phyloP scores from a whole-genome alignment of 177 flowering plant genomes.

The Vitis hybrid region DNA sequence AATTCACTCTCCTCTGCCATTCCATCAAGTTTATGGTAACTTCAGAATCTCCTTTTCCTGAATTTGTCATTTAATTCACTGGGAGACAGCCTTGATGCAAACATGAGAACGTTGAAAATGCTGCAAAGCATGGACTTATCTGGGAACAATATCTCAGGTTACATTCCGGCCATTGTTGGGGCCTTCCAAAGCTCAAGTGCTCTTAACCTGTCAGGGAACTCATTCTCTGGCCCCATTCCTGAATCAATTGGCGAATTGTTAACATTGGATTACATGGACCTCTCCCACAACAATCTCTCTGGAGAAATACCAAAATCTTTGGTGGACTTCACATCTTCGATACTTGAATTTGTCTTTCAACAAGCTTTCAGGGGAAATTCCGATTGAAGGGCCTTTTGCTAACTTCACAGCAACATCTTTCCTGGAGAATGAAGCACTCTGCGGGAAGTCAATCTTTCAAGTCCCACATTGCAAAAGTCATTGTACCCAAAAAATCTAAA shows the following conservation, averaged over 20 bases:
- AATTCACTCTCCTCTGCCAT: too few relatives aligned
- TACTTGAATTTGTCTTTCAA: conserved; percentile 19
- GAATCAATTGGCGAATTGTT: conserved; percentile 13
- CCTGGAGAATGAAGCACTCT: conserved; percentile 8
- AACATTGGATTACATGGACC: conserved; percentile 29
- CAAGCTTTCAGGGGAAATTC: conserved; percentile 19
- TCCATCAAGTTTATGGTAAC: too few relatives aligned
- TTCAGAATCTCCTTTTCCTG: too few relatives aligned
- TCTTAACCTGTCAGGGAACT: too few relatives aligned
- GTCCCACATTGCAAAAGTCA: conserved; percentile 9
- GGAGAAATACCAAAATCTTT: conserved; percentile 28
- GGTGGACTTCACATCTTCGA: conserved; percentile 4
- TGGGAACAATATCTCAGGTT: too few relatives aligned
- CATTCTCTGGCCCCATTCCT: conserved; percentile 5
- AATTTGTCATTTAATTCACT: too few relatives aligned
- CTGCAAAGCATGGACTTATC: too few relatives aligned
- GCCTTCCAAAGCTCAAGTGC: too few relatives aligned
- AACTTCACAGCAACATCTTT: conserved; percentile 18
- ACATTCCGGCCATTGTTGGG: too few relatives aligned
- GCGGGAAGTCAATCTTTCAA: conserved; percentile 14
- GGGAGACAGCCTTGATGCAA: too few relatives aligned
- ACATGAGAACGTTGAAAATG: too few relatives aligned
- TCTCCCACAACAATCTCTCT: conserved; percentile 22
- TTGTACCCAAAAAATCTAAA: not conserved
- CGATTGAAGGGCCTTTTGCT: conserved; percentile 11